phyloP scores from a whole-genome alignment of 306 rosid genomes.

The Fragaria vesca region DNA sequence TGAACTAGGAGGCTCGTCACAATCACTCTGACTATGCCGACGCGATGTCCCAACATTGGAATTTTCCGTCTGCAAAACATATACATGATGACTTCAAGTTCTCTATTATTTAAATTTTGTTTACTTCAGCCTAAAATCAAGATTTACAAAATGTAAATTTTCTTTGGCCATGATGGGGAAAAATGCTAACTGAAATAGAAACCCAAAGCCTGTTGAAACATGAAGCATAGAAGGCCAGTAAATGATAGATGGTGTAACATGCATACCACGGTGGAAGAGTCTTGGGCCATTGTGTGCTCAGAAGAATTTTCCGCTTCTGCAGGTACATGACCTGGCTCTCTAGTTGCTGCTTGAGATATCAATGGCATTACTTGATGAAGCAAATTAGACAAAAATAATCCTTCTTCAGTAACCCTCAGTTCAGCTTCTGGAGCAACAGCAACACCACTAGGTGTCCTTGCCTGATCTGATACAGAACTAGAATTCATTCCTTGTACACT shows the following conservation, averaged over 20 bases:
- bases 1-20: conserved; percentile 49
- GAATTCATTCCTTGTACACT: conserved; percentile 50
- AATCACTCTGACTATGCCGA: conserved; percentile 43
- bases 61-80: conserved; percentile 34
- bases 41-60: conserved; percentile 58
- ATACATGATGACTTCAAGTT: neutral
- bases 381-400: conserved; percentile 69
- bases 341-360: conserved; percentile 54
- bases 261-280: conserved; percentile 57
- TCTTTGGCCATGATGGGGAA: neutral
- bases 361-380: conserved; percentile 82
- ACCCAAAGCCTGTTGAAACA: neutral
- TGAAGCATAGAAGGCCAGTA: neutral
- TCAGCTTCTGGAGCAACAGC: conserved; percentile 55
- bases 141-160: neutral
- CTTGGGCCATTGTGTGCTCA: conserved; percentile 37
- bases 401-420: conserved; percentile 65
- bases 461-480: conserved; percentile 42
- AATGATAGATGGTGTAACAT: conserved; percentile 14
- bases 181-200: neutral
- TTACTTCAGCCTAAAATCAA: neutral
- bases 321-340: conserved; percentile 32
- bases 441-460: conserved; percentile 48
- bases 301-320: conserved; percentile 40
- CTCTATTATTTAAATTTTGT: neutral